Evolutionary conservation across 2,329 filamentous ascomycete species (phyloP).

Genomic region (Diaporthe ilicicola): DNA sequence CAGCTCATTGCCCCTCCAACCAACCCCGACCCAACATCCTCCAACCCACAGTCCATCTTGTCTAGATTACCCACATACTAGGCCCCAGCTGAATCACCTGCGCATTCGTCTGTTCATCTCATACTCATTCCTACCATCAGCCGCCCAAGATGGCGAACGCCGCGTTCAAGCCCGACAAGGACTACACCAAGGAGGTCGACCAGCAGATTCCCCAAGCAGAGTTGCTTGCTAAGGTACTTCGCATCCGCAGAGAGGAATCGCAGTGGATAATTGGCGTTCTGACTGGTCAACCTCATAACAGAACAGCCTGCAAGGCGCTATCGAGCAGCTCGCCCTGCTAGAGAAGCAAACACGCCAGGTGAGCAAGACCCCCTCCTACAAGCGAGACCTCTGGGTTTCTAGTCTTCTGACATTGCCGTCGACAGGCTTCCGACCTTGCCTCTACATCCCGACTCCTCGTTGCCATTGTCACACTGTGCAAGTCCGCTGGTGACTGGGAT

Average conservation of each 20-base stretch:
- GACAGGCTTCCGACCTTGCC: slow-evolving; percentile 89
- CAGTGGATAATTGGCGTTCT: neutral
- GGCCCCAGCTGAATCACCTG: neutral
- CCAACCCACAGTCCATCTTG: neutral
- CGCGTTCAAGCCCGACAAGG: slow-evolving; percentile 93
- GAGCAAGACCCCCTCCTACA: slow-evolving; percentile 38
- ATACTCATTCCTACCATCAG: neutral
- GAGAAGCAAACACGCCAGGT: slow-evolving; percentile 99
- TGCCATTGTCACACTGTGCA: slow-evolving; percentile 92
- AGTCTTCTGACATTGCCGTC: slow-evolving; percentile 5
- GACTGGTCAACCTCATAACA: slow-evolving; percentile 42
- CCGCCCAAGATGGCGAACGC: slow-evolving; percentile 77
- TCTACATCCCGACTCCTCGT: slow-evolving; percentile 91
- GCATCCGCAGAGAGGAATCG: no score
- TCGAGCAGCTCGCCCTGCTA: slow-evolving; percentile 90
- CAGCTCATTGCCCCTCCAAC: neutral
- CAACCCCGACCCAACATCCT: neutral
- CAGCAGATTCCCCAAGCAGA: slow-evolving; percentile 90
- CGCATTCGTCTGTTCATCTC: no score
- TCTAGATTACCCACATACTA: neutral
- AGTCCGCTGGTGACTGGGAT: slow-evolving; percentile 91
- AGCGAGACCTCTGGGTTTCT: neutral
- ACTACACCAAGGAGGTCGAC: slow-evolving; percentile 97
- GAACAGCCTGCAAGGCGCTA: slow-evolving; percentile 83
- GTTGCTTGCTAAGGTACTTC: slow-evolving; percentile 80